These are phyloP conservation scores for Rhodotorula diobovata DNA, from an alignment of 768 basidiomycete genomes.

Conservation along the genomic window DNA sequence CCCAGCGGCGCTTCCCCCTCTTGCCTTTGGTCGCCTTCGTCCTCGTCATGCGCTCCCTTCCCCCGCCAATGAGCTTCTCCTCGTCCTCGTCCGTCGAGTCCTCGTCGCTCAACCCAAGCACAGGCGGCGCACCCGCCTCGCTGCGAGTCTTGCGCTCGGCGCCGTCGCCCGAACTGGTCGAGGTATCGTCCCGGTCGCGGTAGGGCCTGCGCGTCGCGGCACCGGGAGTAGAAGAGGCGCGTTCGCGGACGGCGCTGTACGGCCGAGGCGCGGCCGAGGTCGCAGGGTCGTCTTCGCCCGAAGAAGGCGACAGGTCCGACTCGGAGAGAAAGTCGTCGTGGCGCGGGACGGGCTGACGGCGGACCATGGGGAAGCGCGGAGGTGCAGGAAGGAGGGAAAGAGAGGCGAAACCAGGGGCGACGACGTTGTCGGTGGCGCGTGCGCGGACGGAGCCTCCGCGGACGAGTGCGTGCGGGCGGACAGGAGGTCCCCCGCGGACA, in stretches of 20 bases:
- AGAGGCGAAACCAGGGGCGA: not conserved
- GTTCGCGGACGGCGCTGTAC: not conserved
- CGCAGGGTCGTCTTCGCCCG: not conserved
- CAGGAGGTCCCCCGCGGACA: too few species aligned
- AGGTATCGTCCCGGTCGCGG: not conserved
- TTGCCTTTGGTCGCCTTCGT: not conserved
- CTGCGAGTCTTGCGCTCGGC: not conserved
- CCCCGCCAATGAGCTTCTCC: constrained; percentile 23
- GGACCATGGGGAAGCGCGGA: constrained; percentile 3
- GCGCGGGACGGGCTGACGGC: not conserved
- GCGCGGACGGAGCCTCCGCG: not conserved
- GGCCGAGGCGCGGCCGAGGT: not conserved
- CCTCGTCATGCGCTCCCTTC: not conserved
- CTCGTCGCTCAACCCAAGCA: constrained; percentile 8
- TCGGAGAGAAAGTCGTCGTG: constrained; percentile 31
- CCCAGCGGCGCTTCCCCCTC: constrained; percentile 1
- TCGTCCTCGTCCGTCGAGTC: constrained; percentile 22
- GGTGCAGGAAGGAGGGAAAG: not conserved
- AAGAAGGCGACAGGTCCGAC: constrained; percentile 26
- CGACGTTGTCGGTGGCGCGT: not conserved
- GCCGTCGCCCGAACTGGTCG: not conserved
- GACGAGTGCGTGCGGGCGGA: too few species aligned
- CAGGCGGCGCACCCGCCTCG: not conserved
- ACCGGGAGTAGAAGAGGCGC: not conserved
- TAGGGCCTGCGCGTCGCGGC: not conserved